Percentiles rank a stretch among this genome's conserved stretches.
phyloP scores from a whole-genome alignment of 176 grass and related monocot genomes.

The Triticum aestivum region DNA sequence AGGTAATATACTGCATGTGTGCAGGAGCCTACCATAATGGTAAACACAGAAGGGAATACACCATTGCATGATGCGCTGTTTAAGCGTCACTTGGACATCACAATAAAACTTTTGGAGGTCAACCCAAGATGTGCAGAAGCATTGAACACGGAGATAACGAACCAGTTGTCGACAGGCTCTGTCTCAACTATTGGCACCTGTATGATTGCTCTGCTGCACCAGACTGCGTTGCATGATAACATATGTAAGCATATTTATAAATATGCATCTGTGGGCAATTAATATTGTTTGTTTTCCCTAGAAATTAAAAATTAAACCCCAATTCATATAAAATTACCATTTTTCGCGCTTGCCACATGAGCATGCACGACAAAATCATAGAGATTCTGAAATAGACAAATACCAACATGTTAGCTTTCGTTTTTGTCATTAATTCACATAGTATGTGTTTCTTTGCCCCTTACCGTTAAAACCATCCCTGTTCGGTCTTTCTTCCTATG shows the following conservation, averaged over 20 bases:
- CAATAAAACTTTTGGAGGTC: background rate
- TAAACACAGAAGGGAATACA: background rate
- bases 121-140: background rate
- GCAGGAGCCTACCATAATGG: background rate
- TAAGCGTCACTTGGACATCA: background rate
- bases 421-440: no score
- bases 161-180: no score
- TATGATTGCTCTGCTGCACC: conserved; percentile 1
- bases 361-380: no score
- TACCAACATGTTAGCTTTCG: no score
- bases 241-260: conserved; percentile 1
- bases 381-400: no score
- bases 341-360: no score
- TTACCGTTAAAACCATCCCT: no score
- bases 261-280: background rate
- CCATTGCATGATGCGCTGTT: conserved; percentile 37
- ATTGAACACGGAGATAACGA: background rate
- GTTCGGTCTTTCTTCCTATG: no score
- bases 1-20: background rate
- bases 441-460: no score
- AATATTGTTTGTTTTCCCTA: background rate
- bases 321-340: no score
- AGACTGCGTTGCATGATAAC: background rate
- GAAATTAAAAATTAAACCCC: background rate
- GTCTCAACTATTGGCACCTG: background rate